Conservation (phyloP, 2,329 filamentous ascomycete genomes). For the Aurifilum marmelostoma region DNA sequence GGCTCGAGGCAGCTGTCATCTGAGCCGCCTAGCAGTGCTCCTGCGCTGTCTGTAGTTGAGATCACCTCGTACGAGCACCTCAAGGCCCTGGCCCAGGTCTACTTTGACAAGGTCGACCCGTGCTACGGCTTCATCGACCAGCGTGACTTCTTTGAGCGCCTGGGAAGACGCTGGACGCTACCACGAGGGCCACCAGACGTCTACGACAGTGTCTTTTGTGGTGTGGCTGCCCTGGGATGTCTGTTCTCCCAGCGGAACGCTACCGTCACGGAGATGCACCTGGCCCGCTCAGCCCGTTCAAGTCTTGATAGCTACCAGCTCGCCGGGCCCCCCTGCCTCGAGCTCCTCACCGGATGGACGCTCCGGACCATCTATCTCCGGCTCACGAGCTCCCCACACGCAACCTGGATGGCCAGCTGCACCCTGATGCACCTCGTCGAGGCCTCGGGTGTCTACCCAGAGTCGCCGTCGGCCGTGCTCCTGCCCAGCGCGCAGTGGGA, state of each 20-base stretch:
- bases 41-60: constrained; percentile 45
- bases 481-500: constrained; percentile 36
- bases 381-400: constrained; percentile 55
- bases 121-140: constrained; percentile 54
- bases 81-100: constrained; percentile 48
- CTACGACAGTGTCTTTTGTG: constrained; percentile 55
- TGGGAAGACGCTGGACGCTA: constrained; percentile 41
- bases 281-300: constrained; percentile 49
- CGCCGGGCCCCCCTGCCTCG: constrained; percentile 39
- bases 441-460: constrained; percentile 52
- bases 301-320: constrained; percentile 48
- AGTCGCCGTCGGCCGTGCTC: constrained; percentile 38
- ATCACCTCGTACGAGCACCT: constrained; percentile 53
- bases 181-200: constrained; percentile 35
- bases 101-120: constrained; percentile 57
- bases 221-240: constrained; percentile 57
- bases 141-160: constrained; percentile 37
- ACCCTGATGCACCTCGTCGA: constrained; percentile 62
- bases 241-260: constrained; percentile 52
- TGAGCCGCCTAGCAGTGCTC: constrained; percentile 32
- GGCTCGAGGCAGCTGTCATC: constrained; percentile 36
- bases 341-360: constrained; percentile 54
- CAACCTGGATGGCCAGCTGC: constrained; percentile 61
- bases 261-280: constrained; percentile 45
- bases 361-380: constrained; percentile 58